Conservation (phyloP, 148 eudicot genomes). For the Cornus kousa region DNA sequence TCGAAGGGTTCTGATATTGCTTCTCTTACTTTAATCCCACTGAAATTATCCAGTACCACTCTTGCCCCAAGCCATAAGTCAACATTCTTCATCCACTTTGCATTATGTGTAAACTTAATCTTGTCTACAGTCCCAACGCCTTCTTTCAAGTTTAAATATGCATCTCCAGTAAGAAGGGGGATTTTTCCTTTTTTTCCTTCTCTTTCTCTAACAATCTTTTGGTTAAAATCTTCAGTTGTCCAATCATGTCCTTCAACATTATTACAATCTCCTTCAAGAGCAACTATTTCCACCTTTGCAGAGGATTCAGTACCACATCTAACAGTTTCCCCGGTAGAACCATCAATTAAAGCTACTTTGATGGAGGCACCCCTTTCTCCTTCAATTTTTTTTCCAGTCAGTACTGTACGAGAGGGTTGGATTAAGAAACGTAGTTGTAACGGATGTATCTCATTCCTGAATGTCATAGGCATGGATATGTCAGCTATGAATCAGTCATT, state of each 20-base stretch:
- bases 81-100: conserved; percentile 11
- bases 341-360: conserved; percentile 30
- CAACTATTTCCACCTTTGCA: conserved; percentile 27
- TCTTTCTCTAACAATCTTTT: conserved; percentile 19
- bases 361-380: conserved; percentile 18
- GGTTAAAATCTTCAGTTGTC: conserved; percentile 25
- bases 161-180: conserved; percentile 20
- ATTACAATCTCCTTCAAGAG: conserved; percentile 19
- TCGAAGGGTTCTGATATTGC: conserved; percentile 29
- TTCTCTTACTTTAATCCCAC: conserved; percentile 21
- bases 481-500: background rate
- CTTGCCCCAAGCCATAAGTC: conserved; percentile 28
- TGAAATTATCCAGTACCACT: conserved; percentile 14
- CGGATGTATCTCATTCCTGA: conserved; percentile 5
- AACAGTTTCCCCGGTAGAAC: conserved; percentile 14
- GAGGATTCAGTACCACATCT: conserved; percentile 31
- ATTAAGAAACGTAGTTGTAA: conserved; percentile 26
- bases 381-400: conserved; percentile 26
- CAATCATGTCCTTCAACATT: conserved; percentile 14
- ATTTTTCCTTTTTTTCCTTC: conserved; percentile 23
- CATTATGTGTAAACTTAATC: conserved; percentile 23
- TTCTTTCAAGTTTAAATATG: conserved; percentile 20
- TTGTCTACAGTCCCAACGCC: conserved; percentile 24
- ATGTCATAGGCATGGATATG: background rate
- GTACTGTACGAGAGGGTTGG: conserved; percentile 21